Evolutionary conservation across 2,329 filamentous ascomycete species (phyloP).

Genomic region (Xylaria sp.): DNA sequence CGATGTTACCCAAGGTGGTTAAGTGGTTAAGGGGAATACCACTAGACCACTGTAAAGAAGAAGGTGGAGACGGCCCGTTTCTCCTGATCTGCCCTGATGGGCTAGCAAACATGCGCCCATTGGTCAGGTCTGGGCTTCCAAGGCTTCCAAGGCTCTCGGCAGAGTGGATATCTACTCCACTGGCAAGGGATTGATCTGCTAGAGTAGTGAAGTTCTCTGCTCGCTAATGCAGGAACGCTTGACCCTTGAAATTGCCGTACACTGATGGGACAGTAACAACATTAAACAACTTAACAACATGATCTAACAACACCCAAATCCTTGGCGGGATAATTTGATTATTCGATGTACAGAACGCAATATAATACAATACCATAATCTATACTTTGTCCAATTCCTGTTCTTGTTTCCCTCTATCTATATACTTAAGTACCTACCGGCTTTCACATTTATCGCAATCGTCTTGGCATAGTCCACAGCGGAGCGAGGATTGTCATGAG

Average conservation of each 20-base stretch:
- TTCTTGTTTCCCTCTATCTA: too few relatives aligned
- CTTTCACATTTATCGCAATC: too few relatives aligned
- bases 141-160: conserved; percentile 22
- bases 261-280: not conserved
- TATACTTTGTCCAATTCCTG: too few relatives aligned
- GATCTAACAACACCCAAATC: too few relatives aligned
- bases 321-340: too few relatives aligned
- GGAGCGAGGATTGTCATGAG: not conserved
- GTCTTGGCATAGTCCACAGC: not conserved
- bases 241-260: not conserved
- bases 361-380: too few relatives aligned
- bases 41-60: conserved; percentile 6
- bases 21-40: conserved; percentile 13
- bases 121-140: conserved; percentile 3
- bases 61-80: conserved; percentile 10
- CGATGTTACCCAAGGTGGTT: conserved; percentile 18
- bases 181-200: conserved; percentile 2
- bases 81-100: conserved; percentile 20
- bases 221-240: conserved; percentile 28
- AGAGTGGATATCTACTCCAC: not conserved
- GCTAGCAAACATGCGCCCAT: conserved; percentile 4
- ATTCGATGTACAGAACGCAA: too few relatives aligned
- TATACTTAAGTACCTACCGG: too few relatives aligned
- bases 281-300: too few relatives aligned
- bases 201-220: not conserved